Evolutionary conservation across 345 rosid genomes (phyloP).

Genomic region (Gossypium thurberi): DNA sequence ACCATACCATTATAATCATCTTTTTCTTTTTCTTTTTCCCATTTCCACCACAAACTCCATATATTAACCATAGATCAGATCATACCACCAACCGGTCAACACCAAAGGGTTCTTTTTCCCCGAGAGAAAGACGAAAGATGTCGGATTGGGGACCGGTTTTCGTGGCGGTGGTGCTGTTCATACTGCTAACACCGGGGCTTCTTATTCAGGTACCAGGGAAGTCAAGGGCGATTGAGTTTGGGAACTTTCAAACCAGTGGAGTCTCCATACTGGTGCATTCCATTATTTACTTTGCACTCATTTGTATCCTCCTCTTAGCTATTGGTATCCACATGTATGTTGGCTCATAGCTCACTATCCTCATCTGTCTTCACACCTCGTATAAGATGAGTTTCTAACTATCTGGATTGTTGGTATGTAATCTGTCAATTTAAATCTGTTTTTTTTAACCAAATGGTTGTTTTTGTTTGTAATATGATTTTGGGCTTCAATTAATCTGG

Average conservation of each 20-base stretch:
- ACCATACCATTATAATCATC: constrained; percentile 6
- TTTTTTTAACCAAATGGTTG: neutral
- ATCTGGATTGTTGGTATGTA: neutral
- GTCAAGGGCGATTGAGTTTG: constrained; percentile 51
- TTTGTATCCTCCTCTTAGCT: constrained; percentile 82
- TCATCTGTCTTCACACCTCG: neutral
- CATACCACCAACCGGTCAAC: neutral
- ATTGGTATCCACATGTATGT: constrained; percentile 68
- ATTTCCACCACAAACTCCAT: neutral
- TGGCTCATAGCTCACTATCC: constrained; percentile 20
- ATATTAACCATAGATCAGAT: neutral
- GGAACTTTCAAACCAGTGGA: constrained; percentile 88
- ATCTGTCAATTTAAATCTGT: neutral
- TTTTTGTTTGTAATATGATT: neutral
- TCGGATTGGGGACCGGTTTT: constrained; percentile 96
- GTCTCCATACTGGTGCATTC: constrained; percentile 73
- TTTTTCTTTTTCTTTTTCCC: neutral
- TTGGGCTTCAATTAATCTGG: neutral
- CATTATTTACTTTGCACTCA: constrained; percentile 62
- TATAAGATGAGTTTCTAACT: neutral
- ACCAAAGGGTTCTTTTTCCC: neutral
- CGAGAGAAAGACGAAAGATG: constrained; percentile 28
- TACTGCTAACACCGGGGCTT: constrained; percentile 81
- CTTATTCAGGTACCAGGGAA: constrained; percentile 76
- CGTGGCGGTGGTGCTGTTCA: constrained; percentile 72